Evolutionary conservation across 345 rosid species (phyloP).

Genomic region (Sonneratia caseolaris): DNA sequence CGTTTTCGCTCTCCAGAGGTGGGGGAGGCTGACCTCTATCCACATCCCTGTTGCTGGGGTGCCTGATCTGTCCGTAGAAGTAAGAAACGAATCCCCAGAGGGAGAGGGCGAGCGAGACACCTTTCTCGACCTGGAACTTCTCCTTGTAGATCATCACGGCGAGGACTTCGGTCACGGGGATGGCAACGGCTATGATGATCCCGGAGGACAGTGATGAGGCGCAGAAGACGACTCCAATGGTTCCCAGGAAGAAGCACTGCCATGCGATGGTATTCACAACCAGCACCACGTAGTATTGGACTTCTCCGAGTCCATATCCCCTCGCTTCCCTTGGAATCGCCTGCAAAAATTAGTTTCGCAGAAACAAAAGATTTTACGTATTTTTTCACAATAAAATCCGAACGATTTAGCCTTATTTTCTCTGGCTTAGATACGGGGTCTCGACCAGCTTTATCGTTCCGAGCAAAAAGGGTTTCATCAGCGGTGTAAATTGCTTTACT

Average conservation of each 20-base stretch:
- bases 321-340: constrained; percentile 53
- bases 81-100: constrained; percentile 72
- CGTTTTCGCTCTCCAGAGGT: neutral
- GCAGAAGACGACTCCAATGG: constrained; percentile 50
- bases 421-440: too few relatives aligned
- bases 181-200: constrained; percentile 35
- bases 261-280: constrained; percentile 31
- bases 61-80: constrained; percentile 55
- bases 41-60: constrained; percentile 6
- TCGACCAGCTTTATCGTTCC: too few relatives aligned
- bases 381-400: neutral
- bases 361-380: neutral
- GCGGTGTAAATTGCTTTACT: too few relatives aligned
- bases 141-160: constrained; percentile 59
- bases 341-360: constrained; percentile 15
- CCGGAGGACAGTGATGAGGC: constrained; percentile 58
- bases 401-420: too few relatives aligned
- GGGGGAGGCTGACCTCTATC: neutral
- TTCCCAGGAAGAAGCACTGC: constrained; percentile 67
- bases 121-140: constrained; percentile 54
- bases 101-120: constrained; percentile 53
- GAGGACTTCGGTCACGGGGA: constrained; percentile 58
- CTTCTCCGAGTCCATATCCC: constrained; percentile 42
- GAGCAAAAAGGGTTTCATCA: too few relatives aligned
- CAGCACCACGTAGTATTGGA: constrained; percentile 34